Evolutionary conservation across 441 rosid species (phyloP), one percentile per base, ranked within the genome.

Genomic region (Arabidopsis lyrata): DNA sequence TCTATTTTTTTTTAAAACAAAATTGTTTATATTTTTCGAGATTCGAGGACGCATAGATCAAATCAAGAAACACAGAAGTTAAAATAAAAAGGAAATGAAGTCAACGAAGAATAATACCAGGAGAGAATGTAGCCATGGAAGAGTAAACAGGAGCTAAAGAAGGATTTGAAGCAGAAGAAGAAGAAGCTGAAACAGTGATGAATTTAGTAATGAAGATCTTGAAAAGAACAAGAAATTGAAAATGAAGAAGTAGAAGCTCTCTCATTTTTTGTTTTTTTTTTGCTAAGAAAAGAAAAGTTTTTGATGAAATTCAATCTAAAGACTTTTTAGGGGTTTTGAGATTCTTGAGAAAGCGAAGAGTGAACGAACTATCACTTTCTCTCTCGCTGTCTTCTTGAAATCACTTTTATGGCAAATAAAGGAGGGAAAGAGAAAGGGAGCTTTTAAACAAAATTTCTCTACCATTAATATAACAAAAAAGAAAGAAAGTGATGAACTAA

Each of bases 81-180:
- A 13, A 62, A 42, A 34, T 0, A 44, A 44, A 31, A 27, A 39
- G 4, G 1, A 48, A 48, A 20, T 32, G 27, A 72, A 56, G 77
- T 73, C 77, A 73, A 73, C 66, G 27, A 56, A 44, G 15, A 32
- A 62, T 53, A 41, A 20, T 53, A 92, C 94, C 91, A 78, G 96
- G 93, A 77, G 94, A 84, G 54, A 82, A 77, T 11, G 88, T 81
- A 76, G 83, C 66, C 89, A 86, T 79, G 72, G 91, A 65, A 81
- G 86, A 13, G 47, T 80, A 78, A 68, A 72, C 27, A 1, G 80
- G 83, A 66, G 92, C 81, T 77, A 75, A 52, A 68, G 83, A 59
- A 41, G 91, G 84, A 0, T 16, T 47, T 47, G 56, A 59, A 58
- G 24, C 32, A 32, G 77, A 50, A 5, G 85, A 78, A 32, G 77